Percentiles rank a stretch among this genome's conserved stretches.
Conservation (phyloP, 2,329 filamentous ascomycete genomes). For the Aspergillus udagawae region DNA sequence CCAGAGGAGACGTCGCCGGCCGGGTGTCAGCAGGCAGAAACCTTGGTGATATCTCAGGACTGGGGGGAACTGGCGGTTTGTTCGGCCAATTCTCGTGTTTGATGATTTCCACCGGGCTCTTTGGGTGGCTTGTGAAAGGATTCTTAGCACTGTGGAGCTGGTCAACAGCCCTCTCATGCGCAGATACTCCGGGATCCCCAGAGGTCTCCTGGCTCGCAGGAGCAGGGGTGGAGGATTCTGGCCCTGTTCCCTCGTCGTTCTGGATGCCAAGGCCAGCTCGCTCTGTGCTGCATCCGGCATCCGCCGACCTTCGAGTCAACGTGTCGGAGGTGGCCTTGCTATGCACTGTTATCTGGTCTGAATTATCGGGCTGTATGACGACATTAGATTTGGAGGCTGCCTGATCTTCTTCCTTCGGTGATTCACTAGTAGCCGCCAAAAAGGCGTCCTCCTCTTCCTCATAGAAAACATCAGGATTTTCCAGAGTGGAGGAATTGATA, state of each 20-base stretch:
- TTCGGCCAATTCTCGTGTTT: conserved; percentile 28
- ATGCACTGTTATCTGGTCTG: conserved; percentile 19
- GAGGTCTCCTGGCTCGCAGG: neutral
- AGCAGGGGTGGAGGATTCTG: neutral
- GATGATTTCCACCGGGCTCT: conserved; percentile 26
- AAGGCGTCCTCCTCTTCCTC: conserved; percentile 50
- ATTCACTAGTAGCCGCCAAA: conserved; percentile 37
- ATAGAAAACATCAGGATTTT: conserved; percentile 46
- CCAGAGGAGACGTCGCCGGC: conserved; percentile 40
- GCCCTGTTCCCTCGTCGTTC: conserved; percentile 10
- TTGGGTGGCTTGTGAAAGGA: conserved; percentile 18
- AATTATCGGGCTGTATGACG: conserved; percentile 3
- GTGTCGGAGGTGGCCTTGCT: conserved; percentile 25
- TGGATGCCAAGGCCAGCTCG: conserved; percentile 30
- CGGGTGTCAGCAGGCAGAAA: conserved; percentile 37
- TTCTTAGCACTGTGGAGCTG: conserved; percentile 17
- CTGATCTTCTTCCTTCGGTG: conserved; percentile 18
- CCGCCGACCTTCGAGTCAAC: conserved; percentile 19
- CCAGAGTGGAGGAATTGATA: conserved; percentile 35
- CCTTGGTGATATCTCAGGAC: conserved; percentile 35
- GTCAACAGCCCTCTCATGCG: conserved; percentile 6
- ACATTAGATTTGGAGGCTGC: conserved; percentile 2
- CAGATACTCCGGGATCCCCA: neutral
- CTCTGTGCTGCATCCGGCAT: conserved; percentile 3
- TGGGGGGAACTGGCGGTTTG: conserved; percentile 21